A percentile compares a stretch with the other conserved stretches of the same genome.
These are phyloP conservation scores for Lasiosphaeria hispida DNA, from an alignment of 495 filamentous ascomycete species.

Conservation along the genomic window DNA sequence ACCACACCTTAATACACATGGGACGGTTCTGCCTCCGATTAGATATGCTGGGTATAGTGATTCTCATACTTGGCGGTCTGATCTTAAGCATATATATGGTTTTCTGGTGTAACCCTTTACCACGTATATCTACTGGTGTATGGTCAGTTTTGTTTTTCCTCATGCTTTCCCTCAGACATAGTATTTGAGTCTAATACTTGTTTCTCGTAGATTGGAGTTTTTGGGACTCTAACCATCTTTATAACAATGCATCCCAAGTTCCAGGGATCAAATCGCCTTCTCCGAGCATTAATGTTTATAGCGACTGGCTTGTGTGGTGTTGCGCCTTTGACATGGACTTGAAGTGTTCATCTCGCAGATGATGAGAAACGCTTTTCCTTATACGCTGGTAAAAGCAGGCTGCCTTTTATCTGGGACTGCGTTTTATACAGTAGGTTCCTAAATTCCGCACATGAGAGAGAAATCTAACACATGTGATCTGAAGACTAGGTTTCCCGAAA, in stretches of 20 bases:
- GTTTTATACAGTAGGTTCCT: conserved; percentile 19
- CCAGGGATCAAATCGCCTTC: conserved; percentile 68
- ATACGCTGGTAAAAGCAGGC: conserved; percentile 57
- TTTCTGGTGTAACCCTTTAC: conserved; percentile 46
- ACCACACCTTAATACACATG: conserved; percentile 48
- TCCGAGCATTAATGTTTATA: conserved; percentile 77
- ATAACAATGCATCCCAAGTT: conserved; percentile 66
- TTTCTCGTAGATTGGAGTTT: conserved; percentile 57
- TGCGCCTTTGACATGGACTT: conserved; percentile 24
- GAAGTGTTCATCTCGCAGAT: conserved; percentile 18
- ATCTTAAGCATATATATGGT: conserved; percentile 48
- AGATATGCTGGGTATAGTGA: conserved; percentile 51
- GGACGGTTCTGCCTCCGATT: conserved; percentile 42
- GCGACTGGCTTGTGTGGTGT: conserved; percentile 72
- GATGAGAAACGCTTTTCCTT: conserved; percentile 19
- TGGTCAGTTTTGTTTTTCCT: conserved; percentile 59
- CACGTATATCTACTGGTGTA: conserved; percentile 67
- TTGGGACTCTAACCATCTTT: conserved; percentile 62
- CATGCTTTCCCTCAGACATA: too few relatives aligned
- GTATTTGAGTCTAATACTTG: background rate
- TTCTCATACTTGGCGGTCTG: conserved; percentile 47
- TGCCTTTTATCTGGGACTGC: conserved; percentile 36
- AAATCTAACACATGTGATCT: conserved; percentile 6
- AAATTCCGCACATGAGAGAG: conserved; percentile 1
- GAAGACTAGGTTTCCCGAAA: conserved; percentile 47